Percentiles rank a stretch among this genome's conserved stretches.
phyloP scores from a whole-genome alignment of 768 basidiomycete genomes.

The Boletus rubropictus region DNA sequence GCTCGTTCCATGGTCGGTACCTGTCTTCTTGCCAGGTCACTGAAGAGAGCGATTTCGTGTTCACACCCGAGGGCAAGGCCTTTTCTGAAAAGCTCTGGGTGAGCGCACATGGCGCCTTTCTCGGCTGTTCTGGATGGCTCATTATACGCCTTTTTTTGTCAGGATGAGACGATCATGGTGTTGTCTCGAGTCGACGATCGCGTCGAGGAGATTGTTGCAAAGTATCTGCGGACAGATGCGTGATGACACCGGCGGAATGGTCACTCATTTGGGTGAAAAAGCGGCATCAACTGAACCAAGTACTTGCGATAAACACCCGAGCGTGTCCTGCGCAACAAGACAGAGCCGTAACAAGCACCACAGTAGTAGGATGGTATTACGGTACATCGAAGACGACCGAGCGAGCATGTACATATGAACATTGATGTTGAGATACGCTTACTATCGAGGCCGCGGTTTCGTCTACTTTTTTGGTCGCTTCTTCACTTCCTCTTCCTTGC shows the following conservation, averaged over 20 bases:
- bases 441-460: not conserved
- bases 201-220: constrained; percentile 14
- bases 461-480: constrained; percentile 42
- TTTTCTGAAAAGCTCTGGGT: constrained; percentile 29
- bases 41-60: constrained; percentile 28
- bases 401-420: constrained; percentile 3
- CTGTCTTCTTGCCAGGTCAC: constrained; percentile 16
- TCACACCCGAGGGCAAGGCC: constrained; percentile 24
- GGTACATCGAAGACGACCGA: constrained; percentile 11
- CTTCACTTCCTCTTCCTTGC: constrained; percentile 84
- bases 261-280: no score
- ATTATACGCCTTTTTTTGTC: not conserved
- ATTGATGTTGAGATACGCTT: constrained; percentile 2
- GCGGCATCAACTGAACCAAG: not conserved
- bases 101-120: not conserved
- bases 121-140: not conserved
- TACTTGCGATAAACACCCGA: not conserved
- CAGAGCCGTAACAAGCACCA: not conserved
- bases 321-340: not conserved
- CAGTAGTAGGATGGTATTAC: constrained; percentile 8
- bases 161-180: constrained; percentile 15
- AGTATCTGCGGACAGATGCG: constrained; percentile 1
- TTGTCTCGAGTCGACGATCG: constrained; percentile 14
- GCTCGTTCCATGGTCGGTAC: constrained; percentile 25
- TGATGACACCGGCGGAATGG: not conserved